Evolutionary conservation across 2,329 filamentous ascomycete species (phyloP).

Genomic region (Zarea fungicola): DNA sequence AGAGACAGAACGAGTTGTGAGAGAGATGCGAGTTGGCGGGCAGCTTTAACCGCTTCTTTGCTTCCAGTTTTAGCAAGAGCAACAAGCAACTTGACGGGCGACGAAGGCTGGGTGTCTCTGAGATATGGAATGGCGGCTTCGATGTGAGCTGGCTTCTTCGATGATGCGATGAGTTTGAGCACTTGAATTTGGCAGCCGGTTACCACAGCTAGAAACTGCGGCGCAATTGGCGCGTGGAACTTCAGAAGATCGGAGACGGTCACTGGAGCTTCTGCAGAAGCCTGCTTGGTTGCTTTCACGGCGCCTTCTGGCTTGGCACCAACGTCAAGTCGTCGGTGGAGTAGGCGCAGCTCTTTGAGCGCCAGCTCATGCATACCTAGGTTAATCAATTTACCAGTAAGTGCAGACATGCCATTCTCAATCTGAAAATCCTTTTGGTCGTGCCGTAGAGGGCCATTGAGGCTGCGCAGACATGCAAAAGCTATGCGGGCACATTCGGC

Average conservation of each 20-base stretch:
- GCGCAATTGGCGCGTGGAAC: slow-evolving; percentile 45
- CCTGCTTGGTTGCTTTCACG: slow-evolving; percentile 26
- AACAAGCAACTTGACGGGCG: slow-evolving; percentile 54
- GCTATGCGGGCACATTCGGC: slow-evolving; percentile 66
- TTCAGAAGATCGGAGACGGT: slow-evolving; percentile 55
- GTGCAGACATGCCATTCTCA: slow-evolving; percentile 66
- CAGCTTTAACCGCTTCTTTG: slow-evolving; percentile 50
- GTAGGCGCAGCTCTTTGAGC: slow-evolving; percentile 58
- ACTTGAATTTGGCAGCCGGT: slow-evolving; percentile 60
- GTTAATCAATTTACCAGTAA: slow-evolving; percentile 60
- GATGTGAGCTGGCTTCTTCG: slow-evolving; percentile 54
- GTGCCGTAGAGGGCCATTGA: slow-evolving; percentile 49
- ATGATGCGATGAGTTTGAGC: slow-evolving; percentile 56
- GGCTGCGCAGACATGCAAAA: slow-evolving; percentile 57
- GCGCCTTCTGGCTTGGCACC: slow-evolving; percentile 12
- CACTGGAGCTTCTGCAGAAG: slow-evolving; percentile 24
- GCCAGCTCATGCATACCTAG: slow-evolving; percentile 64
- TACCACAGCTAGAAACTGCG: slow-evolving; percentile 47
- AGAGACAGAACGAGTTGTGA: slow-evolving; percentile 61
- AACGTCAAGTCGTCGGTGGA: slow-evolving; percentile 59
- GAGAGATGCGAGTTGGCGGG: slow-evolving; percentile 61
- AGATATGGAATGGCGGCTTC: slow-evolving; percentile 55
- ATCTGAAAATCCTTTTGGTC: slow-evolving; percentile 60
- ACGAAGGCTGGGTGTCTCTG: slow-evolving; percentile 45
- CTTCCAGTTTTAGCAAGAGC: slow-evolving; percentile 37